Base-by-base conservation (phyloP, 2,329 filamentous ascomycete species). In the Ophiostoma angusticollis region DNA sequence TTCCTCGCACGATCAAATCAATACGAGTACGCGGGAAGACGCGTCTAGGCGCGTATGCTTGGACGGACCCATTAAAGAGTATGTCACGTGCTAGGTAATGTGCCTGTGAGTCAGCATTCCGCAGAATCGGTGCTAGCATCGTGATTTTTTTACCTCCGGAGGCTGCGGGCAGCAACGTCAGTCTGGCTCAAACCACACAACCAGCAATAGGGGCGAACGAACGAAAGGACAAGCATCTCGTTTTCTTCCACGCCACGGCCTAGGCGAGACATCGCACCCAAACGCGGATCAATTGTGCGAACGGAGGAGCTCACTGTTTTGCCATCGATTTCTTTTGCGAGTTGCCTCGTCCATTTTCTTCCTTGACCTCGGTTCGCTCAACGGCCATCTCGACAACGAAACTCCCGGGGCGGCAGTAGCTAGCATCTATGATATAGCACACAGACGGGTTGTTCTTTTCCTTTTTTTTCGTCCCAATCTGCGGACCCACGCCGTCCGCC, bases 71-170 rank as follows among this genome's bases (percentile, higher is more conserved):
- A 27, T 35, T 32, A 23, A 29, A 17, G 28, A 23, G 3, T 11
- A 24, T 17, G 6, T n/a, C 32, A 40, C 30, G 34, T 40, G 34
- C 4, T 0, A 0, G 1, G 4, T 30, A 37, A 43, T n/a, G 33
- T 35, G 38, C 19, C 7, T 8, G 16, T 38, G 44, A 32, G 44
- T 48, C 39, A 44, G 41, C 18, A 37, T 5, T 2, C 28, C 27
- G 19, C 28, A 24, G 22, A 43, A 40, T 37, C n/a, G n/a, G n/a
- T 34, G 39, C 35, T 21, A 33, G 35, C 19, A 43, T 39, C 29
- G 24, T 21, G 40, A 37, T 43, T 43, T 42, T 43, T 43, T 24
- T 36, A n/a, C n/a, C n/a, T n/a, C n/a, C n/a, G n/a, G n/a, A n/a
- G n/a, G n/a, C n/a, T n/a, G n/a, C n/a, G n/a, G n/a, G n/a, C n/a